Evolutionary conservation across 2,329 filamentous ascomycete species (phyloP).

Genomic region (Meredithiella fracta): DNA sequence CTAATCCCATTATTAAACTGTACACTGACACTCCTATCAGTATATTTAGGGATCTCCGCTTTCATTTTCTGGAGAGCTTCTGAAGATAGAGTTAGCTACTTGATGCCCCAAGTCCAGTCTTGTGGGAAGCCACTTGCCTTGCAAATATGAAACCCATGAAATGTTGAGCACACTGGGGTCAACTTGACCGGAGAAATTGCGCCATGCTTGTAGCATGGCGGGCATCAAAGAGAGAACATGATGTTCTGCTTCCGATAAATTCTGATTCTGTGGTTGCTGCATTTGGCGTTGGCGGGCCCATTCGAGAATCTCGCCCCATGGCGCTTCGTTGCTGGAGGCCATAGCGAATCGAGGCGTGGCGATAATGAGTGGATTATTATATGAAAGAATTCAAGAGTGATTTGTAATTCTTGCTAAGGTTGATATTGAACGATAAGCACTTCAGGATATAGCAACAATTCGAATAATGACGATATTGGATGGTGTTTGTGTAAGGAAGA

Average conservation of each 20-base stretch:
- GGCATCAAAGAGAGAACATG: constrained; percentile 5
- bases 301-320: constrained; percentile 6
- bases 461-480: too few species aligned
- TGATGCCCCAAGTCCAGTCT: too few species aligned
- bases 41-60: not conserved
- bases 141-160: constrained; percentile 5
- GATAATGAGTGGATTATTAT: too few species aligned
- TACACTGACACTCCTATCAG: not conserved
- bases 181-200: not conserved
- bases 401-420: too few species aligned
- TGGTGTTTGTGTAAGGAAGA: too few species aligned
- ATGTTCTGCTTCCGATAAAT: not conserved
- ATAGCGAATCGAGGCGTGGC: too few species aligned
- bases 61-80: not conserved
- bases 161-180: not conserved
- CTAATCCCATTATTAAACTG: not conserved
- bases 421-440: too few species aligned
- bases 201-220: not conserved
- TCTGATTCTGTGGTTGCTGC: not conserved
- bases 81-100: not conserved
- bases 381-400: too few species aligned
- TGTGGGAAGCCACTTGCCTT: not conserved
- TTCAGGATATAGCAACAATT: too few species aligned
- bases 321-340: not conserved
- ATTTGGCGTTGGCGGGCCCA: constrained; percentile 4